Evolutionary conservation across 1,139 yeast species (phyloP), one percentile per base, ranked within the genome.

Genomic region (Lizanozyma gosingica): DNA sequence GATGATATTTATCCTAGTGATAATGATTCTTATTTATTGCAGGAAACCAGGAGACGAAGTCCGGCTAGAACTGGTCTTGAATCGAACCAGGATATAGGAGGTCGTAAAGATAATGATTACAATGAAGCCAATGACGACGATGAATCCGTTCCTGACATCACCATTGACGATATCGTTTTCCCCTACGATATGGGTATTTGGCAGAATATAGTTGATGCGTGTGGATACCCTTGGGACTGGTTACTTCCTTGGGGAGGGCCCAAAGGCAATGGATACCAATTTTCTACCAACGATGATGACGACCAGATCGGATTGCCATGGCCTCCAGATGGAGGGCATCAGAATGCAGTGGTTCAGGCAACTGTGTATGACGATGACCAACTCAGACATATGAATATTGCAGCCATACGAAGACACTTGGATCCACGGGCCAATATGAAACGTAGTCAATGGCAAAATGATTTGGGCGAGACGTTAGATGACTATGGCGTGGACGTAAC

Each of bases 401-500:
- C 45, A 4, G 47, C 47, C 14, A 45, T 62, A n/a, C 49, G 65
- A 35, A 57, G 63, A 42, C 38, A 52, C 15, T 41, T 56, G 3
- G 66, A 62, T 43, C 63, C 65, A 2, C 48, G 65, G 36, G 39
- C 54, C 0, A 53, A 48, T 39, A 42, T 57, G 48, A 46, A 45
- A 22, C 59, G 83, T 18, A 66, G 59, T 17, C 68, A 76, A 39
- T 90, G 96, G 95, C 63, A 63, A 44, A 88, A 86, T 54, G 81
- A 73, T 37, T 71, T 83, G 58, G 98, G 98, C 6, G 97, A 90
- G 53, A 72, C 75, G 3, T 63, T 92, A 40, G 73, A 73, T 36
- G 96, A 87, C 59, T 88, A 78, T 57, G 97, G 97, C 1, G 97
- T 92, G 2, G 97, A 90, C 55, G 47, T 78, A 3, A 87, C 80